These are phyloP conservation scores for Sphagnum magellanicum DNA, from an alignment of 228 moss, liverwort and hornwort species.

Conservation along the genomic window DNA sequence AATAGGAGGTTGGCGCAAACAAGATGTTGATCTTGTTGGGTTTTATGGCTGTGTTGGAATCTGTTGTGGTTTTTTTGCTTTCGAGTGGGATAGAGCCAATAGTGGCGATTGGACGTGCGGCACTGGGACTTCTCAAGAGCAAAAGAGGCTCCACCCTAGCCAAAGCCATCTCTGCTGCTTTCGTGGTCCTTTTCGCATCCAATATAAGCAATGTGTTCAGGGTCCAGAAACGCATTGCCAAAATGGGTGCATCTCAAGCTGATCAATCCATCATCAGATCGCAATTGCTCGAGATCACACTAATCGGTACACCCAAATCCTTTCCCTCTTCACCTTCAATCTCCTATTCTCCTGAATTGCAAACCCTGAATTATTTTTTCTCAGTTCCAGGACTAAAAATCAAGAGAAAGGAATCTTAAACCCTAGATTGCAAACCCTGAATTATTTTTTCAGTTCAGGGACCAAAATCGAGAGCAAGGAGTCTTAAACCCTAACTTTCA, in stretches of 20 bases:
- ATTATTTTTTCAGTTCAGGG: too few relatives aligned
- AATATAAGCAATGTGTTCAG: slow-evolving; percentile 14
- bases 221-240: slow-evolving; percentile 12
- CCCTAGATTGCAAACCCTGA: too few relatives aligned
- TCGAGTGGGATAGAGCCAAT: slow-evolving; percentile 18
- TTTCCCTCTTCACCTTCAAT: not conserved
- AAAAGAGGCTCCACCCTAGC: slow-evolving; percentile 15
- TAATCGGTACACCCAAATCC: slow-evolving; percentile 20
- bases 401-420: too few relatives aligned
- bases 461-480: too few relatives aligned
- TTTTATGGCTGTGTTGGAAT: slow-evolving; percentile 22
- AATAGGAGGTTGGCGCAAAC: too few relatives aligned
- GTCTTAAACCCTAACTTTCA: too few relatives aligned
- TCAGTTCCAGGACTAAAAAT: too few relatives aligned
- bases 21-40: slow-evolving; percentile 7
- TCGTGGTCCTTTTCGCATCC: slow-evolving; percentile 33
- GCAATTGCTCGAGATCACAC: slow-evolving; percentile 26
- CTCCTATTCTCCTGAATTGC: not conserved
- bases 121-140: slow-evolving; percentile 9
- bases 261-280: slow-evolving; percentile 12
- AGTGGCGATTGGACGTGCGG: slow-evolving; percentile 18
- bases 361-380: not conserved
- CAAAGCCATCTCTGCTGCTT: slow-evolving; percentile 24
- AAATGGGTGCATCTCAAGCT: slow-evolving; percentile 4
- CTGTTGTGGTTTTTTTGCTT: slow-evolving; percentile 18